phyloP scores from a whole-genome alignment of 2,329 filamentous ascomycete species.

The Hypoxylon sp. region DNA sequence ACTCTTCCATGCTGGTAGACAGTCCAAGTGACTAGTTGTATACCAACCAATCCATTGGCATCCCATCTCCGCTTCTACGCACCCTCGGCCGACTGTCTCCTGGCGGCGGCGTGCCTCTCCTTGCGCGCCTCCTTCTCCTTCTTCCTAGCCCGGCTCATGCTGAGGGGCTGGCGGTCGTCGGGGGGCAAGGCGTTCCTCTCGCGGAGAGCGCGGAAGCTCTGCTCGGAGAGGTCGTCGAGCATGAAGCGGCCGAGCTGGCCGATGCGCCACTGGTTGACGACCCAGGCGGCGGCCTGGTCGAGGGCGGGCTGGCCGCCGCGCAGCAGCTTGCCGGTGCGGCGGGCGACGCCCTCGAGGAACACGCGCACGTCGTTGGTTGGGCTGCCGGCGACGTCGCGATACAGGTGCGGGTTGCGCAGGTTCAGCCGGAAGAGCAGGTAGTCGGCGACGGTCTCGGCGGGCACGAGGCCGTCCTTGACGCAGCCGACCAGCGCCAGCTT shows the following conservation, averaged over 20 bases:
- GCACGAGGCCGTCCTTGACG: slow-evolving; percentile 88
- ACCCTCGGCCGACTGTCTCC: slow-evolving; percentile 40
- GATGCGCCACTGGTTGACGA: slow-evolving; percentile 82
- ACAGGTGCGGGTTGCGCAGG: slow-evolving; percentile 65
- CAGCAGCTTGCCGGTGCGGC: slow-evolving; percentile 76
- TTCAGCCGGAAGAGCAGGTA: slow-evolving; percentile 91
- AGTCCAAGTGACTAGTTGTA: not conserved
- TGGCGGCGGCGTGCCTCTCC: slow-evolving; percentile 46
- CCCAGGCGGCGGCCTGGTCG: slow-evolving; percentile 78
- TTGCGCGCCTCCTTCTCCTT: slow-evolving; percentile 66
- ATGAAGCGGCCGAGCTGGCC: slow-evolving; percentile 80
- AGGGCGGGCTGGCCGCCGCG: slow-evolving; percentile 75
- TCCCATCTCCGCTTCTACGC: not conserved
- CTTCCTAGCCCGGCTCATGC: slow-evolving; percentile 74
- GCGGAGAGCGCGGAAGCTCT: slow-evolving; percentile 56
- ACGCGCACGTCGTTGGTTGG: slow-evolving; percentile 87
- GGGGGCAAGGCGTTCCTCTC: slow-evolving; percentile 56
- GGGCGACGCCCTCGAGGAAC: slow-evolving; percentile 75
- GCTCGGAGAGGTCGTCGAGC: slow-evolving; percentile 76
- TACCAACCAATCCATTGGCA: not conserved
- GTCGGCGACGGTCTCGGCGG: slow-evolving; percentile 80
- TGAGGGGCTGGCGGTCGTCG: slow-evolving; percentile 56
- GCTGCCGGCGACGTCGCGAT: slow-evolving; percentile 67
- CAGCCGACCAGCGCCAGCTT: slow-evolving; percentile 92
- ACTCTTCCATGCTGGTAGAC: not conserved